phyloP scores from a whole-genome alignment of 1,284 basidiomycete genomes.

The Binderoboletus segoi region DNA sequence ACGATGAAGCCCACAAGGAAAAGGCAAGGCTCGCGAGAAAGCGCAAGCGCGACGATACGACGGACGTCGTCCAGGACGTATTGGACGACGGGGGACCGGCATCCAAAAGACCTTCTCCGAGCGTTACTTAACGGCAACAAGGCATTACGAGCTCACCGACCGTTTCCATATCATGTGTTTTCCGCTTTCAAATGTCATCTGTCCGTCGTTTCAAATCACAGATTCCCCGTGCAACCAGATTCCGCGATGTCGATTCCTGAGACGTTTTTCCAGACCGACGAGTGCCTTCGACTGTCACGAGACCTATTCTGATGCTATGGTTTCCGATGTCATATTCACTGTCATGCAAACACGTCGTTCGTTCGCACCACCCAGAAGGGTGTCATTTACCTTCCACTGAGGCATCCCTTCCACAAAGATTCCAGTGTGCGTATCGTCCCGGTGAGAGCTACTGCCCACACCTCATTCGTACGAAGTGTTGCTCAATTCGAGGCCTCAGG shows the following conservation, averaged over 20 bases:
- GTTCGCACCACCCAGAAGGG: neutral
- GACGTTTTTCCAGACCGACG: neutral
- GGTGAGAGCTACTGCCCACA: slow-evolving; percentile 25
- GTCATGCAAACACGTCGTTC: no score
- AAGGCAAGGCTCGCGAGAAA: slow-evolving; percentile 41
- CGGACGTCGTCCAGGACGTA: neutral
- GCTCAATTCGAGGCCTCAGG: slow-evolving; percentile 33
- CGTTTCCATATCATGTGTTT: slow-evolving; percentile 3
- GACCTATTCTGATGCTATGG: neutral
- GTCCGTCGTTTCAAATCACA: neutral
- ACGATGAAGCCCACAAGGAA: slow-evolving; percentile 43
- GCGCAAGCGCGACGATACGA: slow-evolving; percentile 34
- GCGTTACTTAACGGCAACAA: slow-evolving; percentile 8
- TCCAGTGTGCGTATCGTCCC: slow-evolving; percentile 40
- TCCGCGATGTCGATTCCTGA: slow-evolving; percentile 7
- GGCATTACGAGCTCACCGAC: neutral
- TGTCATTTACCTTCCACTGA: slow-evolving; percentile 38
- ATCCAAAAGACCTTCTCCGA: slow-evolving; percentile 15
- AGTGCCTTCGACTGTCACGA: slow-evolving; percentile 1
- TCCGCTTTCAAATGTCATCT: slow-evolving; percentile 3
- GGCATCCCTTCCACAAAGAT: slow-evolving; percentile 52
- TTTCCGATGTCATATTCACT: neutral
- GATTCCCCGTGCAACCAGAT: no score
- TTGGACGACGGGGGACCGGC: slow-evolving; percentile 12
- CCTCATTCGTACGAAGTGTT: neutral